phyloP scores from a whole-genome alignment of 83 land plant genomes.

The Picea abies region DNA sequence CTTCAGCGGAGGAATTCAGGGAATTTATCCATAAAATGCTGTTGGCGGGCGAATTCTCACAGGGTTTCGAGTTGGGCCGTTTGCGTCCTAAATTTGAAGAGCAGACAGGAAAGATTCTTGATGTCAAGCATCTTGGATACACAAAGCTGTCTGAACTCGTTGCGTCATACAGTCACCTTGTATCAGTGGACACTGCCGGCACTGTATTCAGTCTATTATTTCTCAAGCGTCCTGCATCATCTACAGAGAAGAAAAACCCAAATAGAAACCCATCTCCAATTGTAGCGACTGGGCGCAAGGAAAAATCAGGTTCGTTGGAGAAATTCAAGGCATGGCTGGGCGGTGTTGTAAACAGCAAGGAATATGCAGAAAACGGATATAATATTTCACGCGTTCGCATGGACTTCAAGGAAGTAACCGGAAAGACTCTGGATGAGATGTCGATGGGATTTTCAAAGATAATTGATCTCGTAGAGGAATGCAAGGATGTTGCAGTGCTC shows the following conservation, averaged over 20 bases:
- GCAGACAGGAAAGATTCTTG: conserved; percentile 4
- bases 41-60: not conserved
- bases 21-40: not conserved
- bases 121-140: conserved; percentile 9
- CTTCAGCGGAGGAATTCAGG: not conserved
- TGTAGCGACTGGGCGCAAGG: not conserved
- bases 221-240: not conserved
- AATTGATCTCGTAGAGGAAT: conserved; percentile 4
- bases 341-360: conserved; percentile 6
- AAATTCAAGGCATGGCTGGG: conserved; percentile 1
- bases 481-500: conserved; percentile 13
- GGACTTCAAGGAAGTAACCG: conserved; percentile 15
- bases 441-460: not conserved
- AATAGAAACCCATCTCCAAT: not conserved
- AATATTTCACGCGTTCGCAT: conserved; percentile 7
- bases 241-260: not conserved
- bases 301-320: not conserved
- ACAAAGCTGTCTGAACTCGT: conserved; percentile 1
- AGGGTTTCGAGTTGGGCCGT: not conserved
- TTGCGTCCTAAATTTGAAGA: conserved; percentile 2
- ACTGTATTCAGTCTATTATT: not conserved
- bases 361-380: conserved; percentile 5
- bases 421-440: not conserved
- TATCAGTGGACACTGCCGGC: conserved; percentile 1
- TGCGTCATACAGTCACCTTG: not conserved